Conservation (phyloP, 805 yeast genomes). For the Sungouiozyma ichnusensis region DNA sequence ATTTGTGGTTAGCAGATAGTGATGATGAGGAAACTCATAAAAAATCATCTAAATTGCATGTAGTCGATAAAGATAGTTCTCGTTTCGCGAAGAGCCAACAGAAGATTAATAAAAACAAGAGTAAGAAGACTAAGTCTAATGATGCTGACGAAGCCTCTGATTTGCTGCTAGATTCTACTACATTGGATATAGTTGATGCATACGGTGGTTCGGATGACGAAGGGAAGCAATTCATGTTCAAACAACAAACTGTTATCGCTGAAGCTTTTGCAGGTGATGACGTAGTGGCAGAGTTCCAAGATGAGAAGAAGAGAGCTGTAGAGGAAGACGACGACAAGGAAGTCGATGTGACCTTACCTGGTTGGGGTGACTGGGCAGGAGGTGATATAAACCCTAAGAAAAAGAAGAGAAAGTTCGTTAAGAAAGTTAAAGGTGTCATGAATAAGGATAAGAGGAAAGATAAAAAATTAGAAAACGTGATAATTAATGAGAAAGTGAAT, state of each 20-base stretch:
- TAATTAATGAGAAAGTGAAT: constrained; percentile 77
- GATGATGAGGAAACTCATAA: constrained; percentile 26
- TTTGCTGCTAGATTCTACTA: constrained; percentile 34
- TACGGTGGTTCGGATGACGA: constrained; percentile 37
- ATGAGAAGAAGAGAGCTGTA: constrained; percentile 57
- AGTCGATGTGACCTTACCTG: constrained; percentile 79
- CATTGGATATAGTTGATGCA: constrained; percentile 44
- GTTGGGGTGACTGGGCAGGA: constrained; percentile 98
- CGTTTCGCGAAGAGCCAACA: constrained; percentile 38
- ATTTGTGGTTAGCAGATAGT: constrained; percentile 34
- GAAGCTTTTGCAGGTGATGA: constrained; percentile 98
- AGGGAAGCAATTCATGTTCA: constrained; percentile 43
- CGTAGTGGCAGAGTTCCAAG: constrained; percentile 66
- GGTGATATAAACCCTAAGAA: constrained; percentile 34
- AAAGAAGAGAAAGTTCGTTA: constrained; percentile 51
- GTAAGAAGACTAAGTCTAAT: constrained; percentile 26
- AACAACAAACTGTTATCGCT: constrained; percentile 70
- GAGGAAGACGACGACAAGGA: constrained; percentile 81
- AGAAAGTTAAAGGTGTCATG: constrained; percentile 69
- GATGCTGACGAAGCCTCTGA: constrained; percentile 15
- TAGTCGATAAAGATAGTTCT: constrained; percentile 42
- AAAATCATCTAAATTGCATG: constrained; percentile 37
- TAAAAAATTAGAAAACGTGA: constrained; percentile 65
- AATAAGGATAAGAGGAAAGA: constrained; percentile 66
- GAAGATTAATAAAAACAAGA: constrained; percentile 31